Evolutionary conservation across 768 basidiomycete genomes (phyloP), one percentile per base, ranked within the genome.

Genomic region (Pisolithus orientalis): DNA sequence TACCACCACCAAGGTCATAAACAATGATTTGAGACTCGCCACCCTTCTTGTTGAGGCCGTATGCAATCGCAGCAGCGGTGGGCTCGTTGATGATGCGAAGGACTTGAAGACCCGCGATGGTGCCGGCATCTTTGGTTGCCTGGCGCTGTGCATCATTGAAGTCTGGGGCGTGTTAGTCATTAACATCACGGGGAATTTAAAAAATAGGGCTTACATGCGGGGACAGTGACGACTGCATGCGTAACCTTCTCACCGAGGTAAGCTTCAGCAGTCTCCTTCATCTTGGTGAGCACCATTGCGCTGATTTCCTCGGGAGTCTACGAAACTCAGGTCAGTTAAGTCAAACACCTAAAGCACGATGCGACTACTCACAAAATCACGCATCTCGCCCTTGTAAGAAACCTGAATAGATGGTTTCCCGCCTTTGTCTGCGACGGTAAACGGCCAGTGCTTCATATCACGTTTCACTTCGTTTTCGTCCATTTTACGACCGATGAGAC

Each of bases 211-310:
- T 1, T 21, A 21, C 21, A 94, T 3, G 93, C 92, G 4, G 92
- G 93, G 45, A 94, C 92, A 24, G 91, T 94, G 65, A 94, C 77
- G 62, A 94, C 92, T 39, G 85, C 84, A 55, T 86, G 82, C 61
- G 83, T 85, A 52, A 42, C 40, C 6, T 4, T 39, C 61, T 76
- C 72, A 27, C 82, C 82, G 53, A 87, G 79, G 66, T 84, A 85
- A 6, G 82, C 77, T 67, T 85, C 82, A 31, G 84, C 83, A 34
- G 80, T 84, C 17, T 34, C 34, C 13, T 34, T 34, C 34, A 34
- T 34, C 13, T 34, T 34, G 11, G 27, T 27, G 27, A 44, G 27
- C 9, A 44, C 14, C 44, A 44, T 44, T 25, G 44, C 10, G 4
- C 4, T 13, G 27, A 44, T 44, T 44, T 44, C 70, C 83, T 82